These are phyloP conservation scores for Talaromyces adpressus DNA, from an alignment of 495 filamentous ascomycete genomes.

Conservation along the genomic window DNA sequence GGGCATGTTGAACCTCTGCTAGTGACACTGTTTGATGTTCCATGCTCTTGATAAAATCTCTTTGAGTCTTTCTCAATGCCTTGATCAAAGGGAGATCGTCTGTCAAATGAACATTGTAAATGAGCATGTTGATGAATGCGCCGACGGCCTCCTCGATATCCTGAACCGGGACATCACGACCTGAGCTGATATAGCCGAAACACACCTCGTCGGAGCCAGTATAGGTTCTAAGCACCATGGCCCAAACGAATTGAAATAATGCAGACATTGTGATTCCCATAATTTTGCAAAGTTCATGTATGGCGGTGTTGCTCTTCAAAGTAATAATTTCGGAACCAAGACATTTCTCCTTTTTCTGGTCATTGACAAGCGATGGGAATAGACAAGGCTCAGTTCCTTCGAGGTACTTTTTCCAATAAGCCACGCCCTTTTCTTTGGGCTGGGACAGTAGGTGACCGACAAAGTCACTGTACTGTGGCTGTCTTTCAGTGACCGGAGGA, in stretches of 20 bases:
- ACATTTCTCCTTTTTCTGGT: background rate
- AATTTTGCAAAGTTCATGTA: slow-evolving; percentile 29
- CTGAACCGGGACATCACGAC: slow-evolving; percentile 17
- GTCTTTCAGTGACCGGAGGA: background rate
- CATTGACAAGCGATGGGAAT: slow-evolving; percentile 37
- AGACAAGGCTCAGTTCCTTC: slow-evolving; percentile 43
- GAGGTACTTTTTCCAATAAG: slow-evolving; percentile 48
- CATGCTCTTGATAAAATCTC: slow-evolving; percentile 25
- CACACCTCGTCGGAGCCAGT: slow-evolving; percentile 46
- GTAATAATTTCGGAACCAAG: slow-evolving; percentile 11
- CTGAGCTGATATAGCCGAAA: slow-evolving; percentile 40
- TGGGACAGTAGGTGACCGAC: slow-evolving; percentile 28
- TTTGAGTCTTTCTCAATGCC: slow-evolving; percentile 27
- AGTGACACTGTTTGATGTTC: slow-evolving; percentile 30
- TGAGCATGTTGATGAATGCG: slow-evolving; percentile 18
- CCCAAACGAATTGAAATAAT: slow-evolving; percentile 47
- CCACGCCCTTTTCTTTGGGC: slow-evolving; percentile 19
- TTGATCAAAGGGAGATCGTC: slow-evolving; percentile 28
- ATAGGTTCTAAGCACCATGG: slow-evolving; percentile 44
- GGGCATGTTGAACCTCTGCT: slow-evolving; percentile 31
- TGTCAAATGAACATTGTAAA: slow-evolving; percentile 20
- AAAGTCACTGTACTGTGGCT: slow-evolving; percentile 32
- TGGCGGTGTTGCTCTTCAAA: slow-evolving; percentile 10
- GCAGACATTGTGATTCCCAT: slow-evolving; percentile 20
- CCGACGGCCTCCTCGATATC: slow-evolving; percentile 13